Conservation (phyloP, 2,329 filamentous ascomycete species). For the Fusarium foetens region DNA sequence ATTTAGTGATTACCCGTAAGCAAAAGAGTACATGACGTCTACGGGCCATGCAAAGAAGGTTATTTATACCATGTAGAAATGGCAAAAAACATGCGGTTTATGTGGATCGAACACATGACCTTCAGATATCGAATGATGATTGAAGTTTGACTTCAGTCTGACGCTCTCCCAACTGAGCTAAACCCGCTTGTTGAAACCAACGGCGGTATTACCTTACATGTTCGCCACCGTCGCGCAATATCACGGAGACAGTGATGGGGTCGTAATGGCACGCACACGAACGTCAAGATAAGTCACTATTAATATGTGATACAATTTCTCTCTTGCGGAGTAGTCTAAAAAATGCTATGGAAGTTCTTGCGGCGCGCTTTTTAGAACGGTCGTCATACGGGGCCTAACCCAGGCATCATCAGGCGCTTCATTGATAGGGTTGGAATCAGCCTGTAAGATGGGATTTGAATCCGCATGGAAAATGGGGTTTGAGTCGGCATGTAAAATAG, state of each 20-base stretch:
- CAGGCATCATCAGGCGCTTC: neutral
- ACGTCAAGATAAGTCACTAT: neutral
- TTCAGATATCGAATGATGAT: conserved; percentile 41
- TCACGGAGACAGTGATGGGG: fast-evolving
- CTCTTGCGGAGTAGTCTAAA: fast-evolving
- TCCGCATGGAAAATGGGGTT: neutral
- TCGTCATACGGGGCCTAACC: neutral
- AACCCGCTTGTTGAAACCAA: neutral
- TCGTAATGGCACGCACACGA: fast-evolving
- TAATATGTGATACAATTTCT: fast-evolving
- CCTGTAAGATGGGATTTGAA: neutral
- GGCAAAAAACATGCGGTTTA: conserved; percentile 34
- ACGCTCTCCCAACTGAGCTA: conserved; percentile 44
- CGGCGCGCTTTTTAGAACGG: neutral
- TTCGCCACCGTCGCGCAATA: fast-evolving
- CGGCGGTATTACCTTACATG: fast-evolving
- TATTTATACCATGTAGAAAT: too few relatives aligned
- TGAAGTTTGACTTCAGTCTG: conserved; percentile 36
- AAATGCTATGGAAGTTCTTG: neutral
- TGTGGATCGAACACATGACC: conserved; percentile 46
- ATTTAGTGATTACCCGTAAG: too few relatives aligned
- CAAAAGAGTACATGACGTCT: neutral
- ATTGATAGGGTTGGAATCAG: neutral
- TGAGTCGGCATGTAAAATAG: neutral
- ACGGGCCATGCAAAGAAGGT: fast-evolving